Base-by-base conservation (phyloP, 2,329 filamentous ascomycete species). In the Monilinia polystroma region DNA sequence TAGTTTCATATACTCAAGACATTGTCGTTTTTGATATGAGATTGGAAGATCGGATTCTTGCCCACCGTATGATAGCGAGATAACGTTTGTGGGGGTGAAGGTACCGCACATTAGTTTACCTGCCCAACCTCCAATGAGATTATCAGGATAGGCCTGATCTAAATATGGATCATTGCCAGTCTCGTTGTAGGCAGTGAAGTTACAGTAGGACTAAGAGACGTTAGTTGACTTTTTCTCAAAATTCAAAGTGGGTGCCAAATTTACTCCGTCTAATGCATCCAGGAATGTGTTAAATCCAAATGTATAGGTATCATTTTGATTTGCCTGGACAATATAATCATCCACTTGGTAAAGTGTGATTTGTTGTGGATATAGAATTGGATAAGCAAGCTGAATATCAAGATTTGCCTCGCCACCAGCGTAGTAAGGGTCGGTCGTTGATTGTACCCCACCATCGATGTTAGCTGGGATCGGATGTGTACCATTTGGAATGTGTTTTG, bases 21-120 rank as follows among this genome's bases (percentile, higher is more conserved):
- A 82, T 75, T 83, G 81, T 7, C 81, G 78, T 70, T 82, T 78
- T 73, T 85, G 82, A 74, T 87, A 87, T 68, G 77, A 79, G 7
- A 79, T 75, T 0, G 84, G 83, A 18, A 86, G 77, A 51, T 82
- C 81, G 12, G 78, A 76, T 75, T 87, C 85, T 56, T 81, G 79
- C 45, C 80, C 81, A 51, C 82, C 83, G 72, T 85, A 85, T 20
- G 81, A 83, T 70, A 87, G 81, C 47, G 79, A 81, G 69, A 85
- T 81, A 7, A 86, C 84, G 68, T 84, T 85, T 8, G 84, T 84
- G 81, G n/a, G 73, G 43, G 57, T 70, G 70, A 23, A 74, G 57
- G n/a, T 75, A 73, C 29, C 79, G 71, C 66, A 71, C 69, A 80
- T 78, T 14, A 78, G 75, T 75, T 1, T 3, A 3, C 70, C 70